Evolutionary conservation across 2,329 filamentous ascomycete genomes (phyloP).

Genomic region (Bipolaris sorokiniana): DNA sequence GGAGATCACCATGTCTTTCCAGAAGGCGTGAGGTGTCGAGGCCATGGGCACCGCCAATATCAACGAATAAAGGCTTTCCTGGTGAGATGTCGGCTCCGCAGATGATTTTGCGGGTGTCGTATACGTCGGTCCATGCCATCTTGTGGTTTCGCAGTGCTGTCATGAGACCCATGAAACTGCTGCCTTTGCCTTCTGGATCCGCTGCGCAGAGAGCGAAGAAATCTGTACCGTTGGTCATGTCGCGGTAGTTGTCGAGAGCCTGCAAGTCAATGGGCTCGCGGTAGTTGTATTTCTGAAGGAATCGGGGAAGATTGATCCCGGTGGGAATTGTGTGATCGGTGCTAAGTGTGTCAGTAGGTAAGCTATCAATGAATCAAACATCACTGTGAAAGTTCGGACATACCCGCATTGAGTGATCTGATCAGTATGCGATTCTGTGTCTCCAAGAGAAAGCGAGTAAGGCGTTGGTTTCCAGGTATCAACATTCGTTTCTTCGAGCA

Average conservation of each 20-base stretch:
- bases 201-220: constrained; percentile 5
- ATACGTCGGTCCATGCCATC: constrained; percentile 12
- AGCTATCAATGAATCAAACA: neutral
- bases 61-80: constrained; percentile 3
- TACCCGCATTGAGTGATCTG: constrained; percentile 11
- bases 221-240: constrained; percentile 9
- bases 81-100: neutral
- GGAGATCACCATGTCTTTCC: constrained; percentile 1
- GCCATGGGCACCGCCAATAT: constrained; percentile 5
- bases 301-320: constrained; percentile 3
- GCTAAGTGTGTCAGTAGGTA: neutral
- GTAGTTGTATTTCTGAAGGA: constrained; percentile 10
- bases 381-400: neutral
- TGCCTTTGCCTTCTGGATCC: constrained; percentile 8
- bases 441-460: constrained; percentile 10
- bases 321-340: constrained; percentile 7
- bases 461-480: constrained; percentile 12
- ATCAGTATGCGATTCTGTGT: constrained; percentile 6
- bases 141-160: constrained; percentile 4
- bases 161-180: constrained; percentile 10
- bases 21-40: constrained; percentile 6
- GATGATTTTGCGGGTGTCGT: constrained; percentile 4
- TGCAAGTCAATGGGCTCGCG: constrained; percentile 5
- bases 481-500: constrained; percentile 4
- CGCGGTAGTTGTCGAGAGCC: constrained; percentile 10